A percentile compares a stretch with the other conserved stretches of the same genome.
Conservation (phyloP, 345 rosid species). For the Odontarrhena argentea region DNA sequence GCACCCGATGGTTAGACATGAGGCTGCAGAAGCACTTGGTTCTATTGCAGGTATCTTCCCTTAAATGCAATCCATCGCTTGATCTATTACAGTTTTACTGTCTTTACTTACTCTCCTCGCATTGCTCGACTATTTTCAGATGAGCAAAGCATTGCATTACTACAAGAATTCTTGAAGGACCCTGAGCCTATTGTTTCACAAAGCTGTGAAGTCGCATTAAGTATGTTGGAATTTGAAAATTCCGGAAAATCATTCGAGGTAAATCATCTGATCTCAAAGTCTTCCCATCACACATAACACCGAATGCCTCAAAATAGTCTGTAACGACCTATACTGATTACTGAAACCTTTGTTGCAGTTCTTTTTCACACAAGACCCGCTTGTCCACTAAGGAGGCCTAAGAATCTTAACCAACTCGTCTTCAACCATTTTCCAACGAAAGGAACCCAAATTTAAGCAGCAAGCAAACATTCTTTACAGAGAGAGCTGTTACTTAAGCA, state of each 20-base stretch:
- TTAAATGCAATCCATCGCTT: not conserved
- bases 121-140: conserved; percentile 44
- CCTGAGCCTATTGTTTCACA: conserved; percentile 89
- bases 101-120: conserved; percentile 15
- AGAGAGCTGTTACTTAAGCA: not conserved
- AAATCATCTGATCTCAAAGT: conserved; percentile 30
- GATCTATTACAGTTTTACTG: not conserved
- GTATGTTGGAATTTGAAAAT: conserved; percentile 89
- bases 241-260: conserved; percentile 93
- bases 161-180: conserved; percentile 74
- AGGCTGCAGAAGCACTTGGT: conserved; percentile 98
- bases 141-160: conserved; percentile 74
- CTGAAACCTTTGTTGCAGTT: conserved; percentile 55
- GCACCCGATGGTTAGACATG: conserved; percentile 98
- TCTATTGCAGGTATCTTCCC: conserved; percentile 78
- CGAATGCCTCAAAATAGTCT: conserved; percentile 2
- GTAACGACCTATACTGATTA: conserved; percentile 6
- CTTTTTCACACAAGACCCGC: conserved; percentile 73
- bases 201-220: conserved; percentile 95
- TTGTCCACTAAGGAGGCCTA: conserved; percentile 40
- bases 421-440: conserved; percentile 20
- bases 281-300: not conserved
- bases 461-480: conserved; percentile 12
- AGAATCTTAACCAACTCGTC: conserved; percentile 21
- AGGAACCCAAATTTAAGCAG: conserved; percentile 12